Evolutionary conservation across 2,329 filamentous ascomycete genomes (phyloP).

Genomic region (Talaromyces sp.): DNA sequence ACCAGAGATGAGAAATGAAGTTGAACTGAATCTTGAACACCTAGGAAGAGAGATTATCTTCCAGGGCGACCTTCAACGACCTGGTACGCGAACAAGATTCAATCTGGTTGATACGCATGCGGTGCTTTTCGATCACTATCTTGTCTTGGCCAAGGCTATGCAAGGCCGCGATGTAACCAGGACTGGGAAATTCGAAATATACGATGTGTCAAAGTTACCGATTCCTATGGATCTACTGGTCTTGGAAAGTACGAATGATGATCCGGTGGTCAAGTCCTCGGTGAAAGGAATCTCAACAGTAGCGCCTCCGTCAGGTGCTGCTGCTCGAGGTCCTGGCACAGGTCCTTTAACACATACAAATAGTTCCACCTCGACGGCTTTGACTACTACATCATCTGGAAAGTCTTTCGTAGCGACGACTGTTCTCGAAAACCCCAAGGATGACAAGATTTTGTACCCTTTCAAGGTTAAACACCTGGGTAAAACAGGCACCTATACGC

Average conservation of each 20-base stretch:
- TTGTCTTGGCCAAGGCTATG: constrained; percentile 81
- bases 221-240: constrained; percentile 96
- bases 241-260: constrained; percentile 87
- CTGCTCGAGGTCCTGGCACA: constrained; percentile 41
- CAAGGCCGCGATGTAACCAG: constrained; percentile 63
- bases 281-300: constrained; percentile 65
- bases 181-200: constrained; percentile 71
- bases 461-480: constrained; percentile 96
- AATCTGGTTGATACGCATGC: constrained; percentile 92
- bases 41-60: constrained; percentile 87
- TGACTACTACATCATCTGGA: not conserved
- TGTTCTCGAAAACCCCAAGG: constrained; percentile 54
- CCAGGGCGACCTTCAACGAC: constrained; percentile 82
- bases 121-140: constrained; percentile 91
- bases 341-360: constrained; percentile 60
- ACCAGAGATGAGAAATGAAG: constrained; percentile 76
- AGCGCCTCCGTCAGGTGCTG: constrained; percentile 46
- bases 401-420: constrained; percentile 28
- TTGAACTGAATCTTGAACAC: constrained; percentile 85
- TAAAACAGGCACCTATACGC: constrained; percentile 77
- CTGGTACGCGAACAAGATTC: constrained; percentile 81
- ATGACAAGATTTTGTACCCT: constrained; percentile 83
- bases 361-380: constrained; percentile 56
- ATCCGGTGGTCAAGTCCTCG: constrained; percentile 75
- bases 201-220: constrained; percentile 89